Conservation (phyloP, 1,284 basidiomycete genomes). For the Apiotrichum brassicae region DNA sequence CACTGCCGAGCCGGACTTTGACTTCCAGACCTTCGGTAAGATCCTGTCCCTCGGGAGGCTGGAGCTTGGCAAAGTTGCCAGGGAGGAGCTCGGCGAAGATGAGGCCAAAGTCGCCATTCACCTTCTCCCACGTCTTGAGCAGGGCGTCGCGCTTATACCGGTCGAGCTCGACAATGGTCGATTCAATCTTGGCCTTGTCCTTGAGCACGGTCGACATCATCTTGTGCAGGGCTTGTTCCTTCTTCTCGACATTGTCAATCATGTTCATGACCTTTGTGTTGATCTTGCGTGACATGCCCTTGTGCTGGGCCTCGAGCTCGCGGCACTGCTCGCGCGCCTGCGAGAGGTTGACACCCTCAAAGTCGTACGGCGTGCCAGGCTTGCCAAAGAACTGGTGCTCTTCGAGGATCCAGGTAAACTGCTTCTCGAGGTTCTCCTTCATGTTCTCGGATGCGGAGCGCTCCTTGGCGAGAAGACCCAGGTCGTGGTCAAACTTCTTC, state of each 20-base stretch:
- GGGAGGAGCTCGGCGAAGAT: conserved; percentile 96
- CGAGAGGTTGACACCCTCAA: conserved; percentile 62
- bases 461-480: conserved; percentile 49
- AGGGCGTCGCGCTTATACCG: conserved; percentile 90
- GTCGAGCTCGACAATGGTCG: conserved; percentile 88
- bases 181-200: conserved; percentile 94
- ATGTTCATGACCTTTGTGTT: conserved; percentile 94
- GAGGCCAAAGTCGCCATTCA: conserved; percentile 88
- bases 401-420: conserved; percentile 79
- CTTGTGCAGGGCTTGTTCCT: conserved; percentile 76
- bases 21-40: conserved; percentile 93
- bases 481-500: conserved; percentile 55
- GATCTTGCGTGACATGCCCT: conserved; percentile 87
- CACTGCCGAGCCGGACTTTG: conserved; percentile 85
- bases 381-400: conserved; percentile 85
- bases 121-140: conserved; percentile 91
- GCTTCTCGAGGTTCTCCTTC: conserved; percentile 61
- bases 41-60: conserved; percentile 88
- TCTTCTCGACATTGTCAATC: conserved; percentile 95
- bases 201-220: conserved; percentile 84
- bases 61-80: conserved; percentile 92
- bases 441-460: conserved; percentile 55
- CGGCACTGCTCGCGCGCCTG: conserved; percentile 61
- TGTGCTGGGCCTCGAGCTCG: conserved; percentile 73
- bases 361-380: conserved; percentile 75